phyloP scores from a whole-genome alignment of 805 yeast genomes.

The Wickerhamiella dianesei region DNA sequence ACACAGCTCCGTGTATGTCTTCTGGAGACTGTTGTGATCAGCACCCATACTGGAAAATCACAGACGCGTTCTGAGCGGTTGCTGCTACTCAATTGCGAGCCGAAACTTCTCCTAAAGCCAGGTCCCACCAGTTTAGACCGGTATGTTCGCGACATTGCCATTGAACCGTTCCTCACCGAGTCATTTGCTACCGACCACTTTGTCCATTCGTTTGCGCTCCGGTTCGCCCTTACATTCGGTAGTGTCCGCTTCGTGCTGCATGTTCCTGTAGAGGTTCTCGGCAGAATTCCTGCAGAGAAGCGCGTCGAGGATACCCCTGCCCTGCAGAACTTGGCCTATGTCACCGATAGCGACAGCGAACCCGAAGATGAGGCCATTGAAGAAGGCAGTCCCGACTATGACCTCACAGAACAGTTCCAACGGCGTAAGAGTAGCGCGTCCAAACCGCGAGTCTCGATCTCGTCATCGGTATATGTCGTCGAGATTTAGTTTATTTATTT shows the following conservation, averaged over 20 bases:
- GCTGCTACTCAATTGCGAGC: not conserved
- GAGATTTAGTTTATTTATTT: not conserved
- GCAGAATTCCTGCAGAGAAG: not conserved
- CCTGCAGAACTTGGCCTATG: not conserved
- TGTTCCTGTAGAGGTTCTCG: not conserved
- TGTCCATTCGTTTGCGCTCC: not conserved
- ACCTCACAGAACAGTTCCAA: not conserved
- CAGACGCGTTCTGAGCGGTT: not conserved
- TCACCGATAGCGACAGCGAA: constrained; percentile 1
- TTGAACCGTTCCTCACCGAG: constrained; percentile 1
- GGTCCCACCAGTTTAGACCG: not conserved
- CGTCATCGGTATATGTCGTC: not conserved
- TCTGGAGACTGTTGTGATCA: not conserved
- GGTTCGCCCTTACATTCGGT: not conserved
- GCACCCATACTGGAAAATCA: not conserved
- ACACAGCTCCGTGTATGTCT: not conserved
- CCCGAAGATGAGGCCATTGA: not conserved
- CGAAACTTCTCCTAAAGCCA: not conserved
- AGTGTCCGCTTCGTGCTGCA: not conserved
- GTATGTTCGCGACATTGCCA: not conserved
- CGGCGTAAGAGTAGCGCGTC: not conserved
- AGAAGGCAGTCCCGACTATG: not conserved
- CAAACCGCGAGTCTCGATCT: not conserved
- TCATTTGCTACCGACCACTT: not conserved
- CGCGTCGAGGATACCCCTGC: not conserved